These are phyloP conservation scores for Saccharomycopsis vini DNA, from an alignment of 805 yeast species.

Conservation along the genomic window DNA sequence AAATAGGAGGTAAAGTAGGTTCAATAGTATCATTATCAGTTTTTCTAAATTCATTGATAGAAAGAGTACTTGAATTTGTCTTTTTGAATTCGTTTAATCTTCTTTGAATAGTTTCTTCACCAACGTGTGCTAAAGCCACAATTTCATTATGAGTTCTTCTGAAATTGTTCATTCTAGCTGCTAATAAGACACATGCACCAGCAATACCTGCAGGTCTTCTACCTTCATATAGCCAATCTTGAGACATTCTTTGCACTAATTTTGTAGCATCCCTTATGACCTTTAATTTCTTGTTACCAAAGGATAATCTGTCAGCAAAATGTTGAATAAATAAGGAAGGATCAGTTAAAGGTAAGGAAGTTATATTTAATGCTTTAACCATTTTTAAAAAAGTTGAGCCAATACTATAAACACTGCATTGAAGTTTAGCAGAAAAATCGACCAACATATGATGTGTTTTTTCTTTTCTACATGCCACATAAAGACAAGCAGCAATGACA, in stretches of 20 bases:
- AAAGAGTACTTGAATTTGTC: conserved; percentile 64
- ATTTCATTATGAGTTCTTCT: conserved; percentile 88
- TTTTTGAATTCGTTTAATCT: conserved; percentile 80
- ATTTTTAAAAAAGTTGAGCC: conserved; percentile 94
- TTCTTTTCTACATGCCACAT: conserved; percentile 88
- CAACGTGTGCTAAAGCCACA: conserved; percentile 91
- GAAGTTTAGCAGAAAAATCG: conserved; percentile 85
- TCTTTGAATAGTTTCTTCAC: conserved; percentile 86
- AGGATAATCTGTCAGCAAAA: conserved; percentile 79
- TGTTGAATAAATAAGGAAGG: conserved; percentile 92
- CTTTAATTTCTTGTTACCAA: conserved; percentile 62
- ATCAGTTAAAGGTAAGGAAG: conserved; percentile 78
- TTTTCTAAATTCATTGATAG: conserved; percentile 66
- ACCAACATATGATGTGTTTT: conserved; percentile 91
- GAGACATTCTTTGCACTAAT: conserved; percentile 82
- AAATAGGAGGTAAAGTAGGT: conserved; percentile 77
- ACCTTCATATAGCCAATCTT: conserved; percentile 95
- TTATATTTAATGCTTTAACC: conserved; percentile 77
- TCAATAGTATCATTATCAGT: conserved; percentile 25
- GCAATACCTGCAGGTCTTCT: conserved; percentile 98
- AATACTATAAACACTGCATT: conserved; percentile 84
- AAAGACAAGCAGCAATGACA: conserved; percentile 90
- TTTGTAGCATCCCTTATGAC: conserved; percentile 83
- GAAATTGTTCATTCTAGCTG: conserved; percentile 94
- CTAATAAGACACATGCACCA: conserved; percentile 87